Conservation (phyloP, 768 basidiomycete species). For the Auricularia heimuer region DNA sequence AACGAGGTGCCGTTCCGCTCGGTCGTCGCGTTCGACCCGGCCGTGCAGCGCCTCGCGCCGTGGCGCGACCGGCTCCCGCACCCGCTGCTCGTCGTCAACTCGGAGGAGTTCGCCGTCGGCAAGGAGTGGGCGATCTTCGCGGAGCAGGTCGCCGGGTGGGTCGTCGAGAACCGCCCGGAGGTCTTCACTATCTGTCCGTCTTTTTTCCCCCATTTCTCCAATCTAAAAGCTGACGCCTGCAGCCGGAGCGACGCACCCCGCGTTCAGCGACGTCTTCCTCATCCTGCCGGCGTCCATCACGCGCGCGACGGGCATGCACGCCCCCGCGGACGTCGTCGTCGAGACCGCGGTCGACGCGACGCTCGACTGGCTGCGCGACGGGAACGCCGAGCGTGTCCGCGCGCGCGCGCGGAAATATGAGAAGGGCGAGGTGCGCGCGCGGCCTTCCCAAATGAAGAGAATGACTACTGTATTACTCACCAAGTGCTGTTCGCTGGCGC, state of each 20-base stretch:
- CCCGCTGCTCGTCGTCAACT: constrained; percentile 32
- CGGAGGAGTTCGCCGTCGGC: constrained; percentile 30
- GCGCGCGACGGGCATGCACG: constrained; percentile 18
- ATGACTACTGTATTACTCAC: too few relatives aligned
- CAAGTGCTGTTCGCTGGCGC: not conserved
- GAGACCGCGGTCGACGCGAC: constrained; percentile 14
- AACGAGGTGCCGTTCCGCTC: constrained; percentile 25
- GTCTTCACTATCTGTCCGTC: constrained; percentile 9
- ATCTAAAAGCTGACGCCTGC: not conserved
- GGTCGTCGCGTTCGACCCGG: constrained; percentile 18
- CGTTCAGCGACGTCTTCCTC: constrained; percentile 27
- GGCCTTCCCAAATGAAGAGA: too few relatives aligned
- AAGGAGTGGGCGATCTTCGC: constrained; percentile 25
- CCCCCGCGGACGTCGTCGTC: constrained; percentile 13
- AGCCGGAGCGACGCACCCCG: constrained; percentile 24
- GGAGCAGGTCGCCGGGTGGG: constrained; percentile 17
- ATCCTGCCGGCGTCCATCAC: constrained; percentile 23
- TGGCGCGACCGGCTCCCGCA: constrained; percentile 18
- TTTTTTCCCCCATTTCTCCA: not conserved
- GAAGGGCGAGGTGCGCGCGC: not conserved
- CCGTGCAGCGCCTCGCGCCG: constrained; percentile 14
- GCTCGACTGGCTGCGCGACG: constrained; percentile 13
- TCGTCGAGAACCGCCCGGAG: not conserved
- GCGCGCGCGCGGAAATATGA: not conserved
- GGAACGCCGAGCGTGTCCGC: not conserved